Conservation (phyloP, 108 stramenopile species). For the Asterionellopsis glacialis region DNA sequence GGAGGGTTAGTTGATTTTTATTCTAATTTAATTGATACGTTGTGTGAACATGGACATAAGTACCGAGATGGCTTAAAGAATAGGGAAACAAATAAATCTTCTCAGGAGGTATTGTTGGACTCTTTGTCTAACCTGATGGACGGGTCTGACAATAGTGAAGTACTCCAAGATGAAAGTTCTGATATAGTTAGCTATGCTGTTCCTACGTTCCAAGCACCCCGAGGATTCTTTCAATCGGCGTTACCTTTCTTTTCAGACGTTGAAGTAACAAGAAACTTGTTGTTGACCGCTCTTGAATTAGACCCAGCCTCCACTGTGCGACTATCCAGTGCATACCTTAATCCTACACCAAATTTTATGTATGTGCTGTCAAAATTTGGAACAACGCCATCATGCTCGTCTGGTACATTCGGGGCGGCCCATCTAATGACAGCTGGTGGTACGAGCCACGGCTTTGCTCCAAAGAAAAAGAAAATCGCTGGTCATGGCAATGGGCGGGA, state of each 20-base stretch:
- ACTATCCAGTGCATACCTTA: slow-evolving; percentile 79
- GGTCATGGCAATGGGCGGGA: slow-evolving; percentile 24
- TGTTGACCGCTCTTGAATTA: slow-evolving; percentile 25
- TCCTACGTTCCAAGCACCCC: slow-evolving; percentile 64
- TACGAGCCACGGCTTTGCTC: slow-evolving; percentile 74
- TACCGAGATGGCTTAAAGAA: slow-evolving; percentile 16
- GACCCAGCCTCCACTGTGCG: slow-evolving; percentile 32
- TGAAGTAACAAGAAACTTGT: slow-evolving; percentile 18
- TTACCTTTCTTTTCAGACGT: slow-evolving; percentile 29
- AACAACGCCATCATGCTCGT: slow-evolving; percentile 1
- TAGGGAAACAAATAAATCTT: neutral
- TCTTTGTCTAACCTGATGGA: slow-evolving; percentile 7
- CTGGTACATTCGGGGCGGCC: too few relatives aligned
- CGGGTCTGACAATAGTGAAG: neutral
- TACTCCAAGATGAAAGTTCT: slow-evolving; percentile 10
- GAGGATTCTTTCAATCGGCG: slow-evolving; percentile 15
- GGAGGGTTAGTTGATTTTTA: slow-evolving; percentile 79
- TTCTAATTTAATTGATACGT: slow-evolving; percentile 44
- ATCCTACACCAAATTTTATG: slow-evolving; percentile 46
- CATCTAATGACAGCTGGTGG: slow-evolving; percentile 69
- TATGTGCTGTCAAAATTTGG: slow-evolving; percentile 28
- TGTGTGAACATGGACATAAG: slow-evolving; percentile 46
- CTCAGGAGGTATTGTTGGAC: slow-evolving; percentile 17
- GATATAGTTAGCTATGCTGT: slow-evolving; percentile 47
- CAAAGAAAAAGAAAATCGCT: slow-evolving; percentile 29